Base-by-base conservation (phyloP, 306 rosid species). In the Begonia masoniana region DNA sequence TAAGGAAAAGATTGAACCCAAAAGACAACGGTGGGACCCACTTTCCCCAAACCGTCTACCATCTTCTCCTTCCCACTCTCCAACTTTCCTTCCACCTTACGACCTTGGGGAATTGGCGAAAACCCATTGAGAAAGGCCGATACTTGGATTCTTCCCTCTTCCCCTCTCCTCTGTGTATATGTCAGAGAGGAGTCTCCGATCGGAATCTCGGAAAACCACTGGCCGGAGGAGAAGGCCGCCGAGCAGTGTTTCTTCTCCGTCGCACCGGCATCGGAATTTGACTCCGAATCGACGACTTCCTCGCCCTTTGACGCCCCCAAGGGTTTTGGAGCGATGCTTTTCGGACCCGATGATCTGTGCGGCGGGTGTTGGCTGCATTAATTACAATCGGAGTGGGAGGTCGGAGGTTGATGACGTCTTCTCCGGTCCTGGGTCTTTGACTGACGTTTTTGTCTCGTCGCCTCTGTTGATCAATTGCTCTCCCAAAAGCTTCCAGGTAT, bases 261-360 rank as follows among this genome's bases (percentile, higher is more conserved):
- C 79, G 26, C 77, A 60, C 14, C 43, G 48, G 50, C 55, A 59
- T 50, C 52, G 54, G 41, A 60, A 62, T 53, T 57, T 67, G 11
- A 39, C 60, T 4, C 39, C 39, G 14, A 14, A 58, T 24, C 71
- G 63, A 14, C 64, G 71, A 47, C 64, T 74, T 8, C 49, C 64
- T 15, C 60, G 52, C 49, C 80, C 42, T 13, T 66, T 81, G 4
- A 82, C 67, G 66, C 62, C 76, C 14, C 1, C 58, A 7, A 58
- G 41, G 59, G 67, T 63, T 56, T 55, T 86, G 47, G 76, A 74
- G 56, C 88, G 93, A 1, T 69, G 78, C 62, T 73, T 60, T 1
- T 86, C 96, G 15, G 93, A 76, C 31, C 96, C 96, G 3, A 49
- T 54, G 39, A 67, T 80, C 43, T 55, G 52, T 42, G n/a, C 51